These are phyloP conservation scores for Ceratobasidium papillatum DNA, from an alignment of 1,284 basidiomycete genomes.

Conservation along the genomic window DNA sequence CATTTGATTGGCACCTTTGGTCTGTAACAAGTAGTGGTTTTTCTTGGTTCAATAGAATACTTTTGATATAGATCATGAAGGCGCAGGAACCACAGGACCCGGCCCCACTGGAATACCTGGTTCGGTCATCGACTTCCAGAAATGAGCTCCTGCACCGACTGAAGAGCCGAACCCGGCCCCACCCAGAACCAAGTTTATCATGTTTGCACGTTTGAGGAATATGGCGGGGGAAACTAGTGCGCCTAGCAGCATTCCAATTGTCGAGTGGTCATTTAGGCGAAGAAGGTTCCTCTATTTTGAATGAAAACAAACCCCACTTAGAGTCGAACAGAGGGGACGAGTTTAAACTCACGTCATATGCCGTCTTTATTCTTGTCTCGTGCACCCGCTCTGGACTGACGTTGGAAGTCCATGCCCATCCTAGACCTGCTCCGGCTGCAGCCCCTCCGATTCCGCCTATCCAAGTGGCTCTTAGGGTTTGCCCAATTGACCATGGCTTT, in stretches of 20 bases:
- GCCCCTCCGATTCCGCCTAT: constrained; percentile 66
- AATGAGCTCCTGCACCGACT: constrained; percentile 33
- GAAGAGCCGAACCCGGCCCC: constrained; percentile 44
- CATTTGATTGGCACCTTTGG: too few relatives aligned
- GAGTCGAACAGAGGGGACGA: neutral
- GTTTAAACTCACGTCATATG: constrained; percentile 63
- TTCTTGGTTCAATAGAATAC: neutral
- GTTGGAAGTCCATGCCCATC: constrained; percentile 47
- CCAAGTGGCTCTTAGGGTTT: constrained; percentile 73
- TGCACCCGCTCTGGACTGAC: constrained; percentile 52
- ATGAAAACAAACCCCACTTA: neutral
- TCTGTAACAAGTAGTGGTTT: neutral
- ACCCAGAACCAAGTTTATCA: constrained; percentile 55
- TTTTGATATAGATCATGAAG: neutral
- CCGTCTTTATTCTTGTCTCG: constrained; percentile 55
- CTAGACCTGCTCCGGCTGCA: constrained; percentile 46
- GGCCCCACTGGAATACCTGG: neutral
- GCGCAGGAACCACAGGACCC: neutral
- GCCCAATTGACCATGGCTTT: constrained; percentile 67
- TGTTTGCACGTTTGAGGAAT: constrained; percentile 69
- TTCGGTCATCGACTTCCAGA: constrained; percentile 24
- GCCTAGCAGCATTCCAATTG: constrained; percentile 69
- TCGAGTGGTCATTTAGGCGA: constrained; percentile 72
- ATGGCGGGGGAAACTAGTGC: constrained; percentile 70
- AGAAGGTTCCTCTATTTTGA: constrained; percentile 61